Evolutionary conservation across 306 rosid species (phyloP).

Genomic region (Phaseolus lunatus): DNA sequence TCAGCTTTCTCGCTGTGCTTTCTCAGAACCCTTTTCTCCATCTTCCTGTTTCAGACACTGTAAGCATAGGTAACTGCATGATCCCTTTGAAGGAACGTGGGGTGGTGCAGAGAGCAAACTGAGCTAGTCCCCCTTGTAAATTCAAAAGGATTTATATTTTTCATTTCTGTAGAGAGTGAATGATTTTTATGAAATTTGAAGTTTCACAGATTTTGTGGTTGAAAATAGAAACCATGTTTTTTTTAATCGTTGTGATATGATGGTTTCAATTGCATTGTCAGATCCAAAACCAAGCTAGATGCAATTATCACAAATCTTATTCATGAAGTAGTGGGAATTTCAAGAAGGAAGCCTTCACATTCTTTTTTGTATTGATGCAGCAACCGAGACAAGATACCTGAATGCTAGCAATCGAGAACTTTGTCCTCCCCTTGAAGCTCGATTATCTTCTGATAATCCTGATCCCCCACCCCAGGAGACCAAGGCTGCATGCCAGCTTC

Average conservation of each 20-base stretch:
- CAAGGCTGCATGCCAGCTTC: constrained; percentile 69
- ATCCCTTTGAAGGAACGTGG: constrained; percentile 40
- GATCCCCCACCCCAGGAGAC: constrained; percentile 64
- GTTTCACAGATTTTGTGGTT: constrained; percentile 2
- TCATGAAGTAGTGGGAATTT: constrained; percentile 28
- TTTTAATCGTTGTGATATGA: neutral
- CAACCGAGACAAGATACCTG: constrained; percentile 86
- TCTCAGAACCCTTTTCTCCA: constrained; percentile 38
- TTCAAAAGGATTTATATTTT: constrained; percentile 12
- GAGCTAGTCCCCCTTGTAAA: constrained; percentile 35
- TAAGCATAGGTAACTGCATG: constrained; percentile 29
- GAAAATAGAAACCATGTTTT: constrained; percentile 15
- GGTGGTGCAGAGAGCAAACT: neutral
- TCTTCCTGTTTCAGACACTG: constrained; percentile 25
- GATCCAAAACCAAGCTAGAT: constrained; percentile 44
- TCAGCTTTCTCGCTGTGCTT: constrained; percentile 45
- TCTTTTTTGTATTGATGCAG: constrained; percentile 58
- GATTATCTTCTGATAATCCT: constrained; percentile 71
- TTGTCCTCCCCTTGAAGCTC: constrained; percentile 76
- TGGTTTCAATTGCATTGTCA: constrained; percentile 28
- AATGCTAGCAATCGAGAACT: constrained; percentile 95
- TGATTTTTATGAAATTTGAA: neutral
- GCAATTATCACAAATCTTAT: constrained; percentile 18
- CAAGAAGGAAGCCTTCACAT: constrained; percentile 43
- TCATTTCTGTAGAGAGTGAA: constrained; percentile 5